A percentile compares a stretch with the other conserved stretches of the same genome.
These are phyloP conservation scores for Withania somnifera DNA, from an alignment of 305 asterid genomes.

Conservation along the genomic window DNA sequence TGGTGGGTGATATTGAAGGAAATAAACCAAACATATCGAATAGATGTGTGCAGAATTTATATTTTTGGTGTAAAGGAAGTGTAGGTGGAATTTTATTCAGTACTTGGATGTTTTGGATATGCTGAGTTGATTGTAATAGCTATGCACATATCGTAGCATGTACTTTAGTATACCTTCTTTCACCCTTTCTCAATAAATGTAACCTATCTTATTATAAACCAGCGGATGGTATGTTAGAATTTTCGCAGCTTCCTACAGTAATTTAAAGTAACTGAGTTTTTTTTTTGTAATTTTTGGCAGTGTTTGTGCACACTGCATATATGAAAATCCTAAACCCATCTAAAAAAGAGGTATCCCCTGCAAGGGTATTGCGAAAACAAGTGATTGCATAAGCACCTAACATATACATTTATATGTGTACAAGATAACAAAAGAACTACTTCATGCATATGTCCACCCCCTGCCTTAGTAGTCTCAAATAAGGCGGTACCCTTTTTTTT, in stretches of 20 bases:
- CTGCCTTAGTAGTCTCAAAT: no score
- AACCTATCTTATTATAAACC: no score
- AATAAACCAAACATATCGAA: neutral
- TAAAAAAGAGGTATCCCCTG: neutral
- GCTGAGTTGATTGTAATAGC: no score
- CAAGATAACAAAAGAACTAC: neutral
- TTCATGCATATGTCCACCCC: neutral
- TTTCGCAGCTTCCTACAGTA: neutral
- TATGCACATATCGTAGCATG: no score
- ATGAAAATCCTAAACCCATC: neutral
- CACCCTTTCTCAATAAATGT: no score
- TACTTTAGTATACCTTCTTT: no score
- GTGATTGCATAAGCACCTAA: neutral
- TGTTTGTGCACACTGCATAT: neutral
- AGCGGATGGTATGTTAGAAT: neutral
- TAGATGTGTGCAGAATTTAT: no score
- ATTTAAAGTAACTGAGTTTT: neutral
- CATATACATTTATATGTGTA: neutral
- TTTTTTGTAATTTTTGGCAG: neutral
- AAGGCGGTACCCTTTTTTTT: no score
- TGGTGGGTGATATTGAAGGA: neutral
- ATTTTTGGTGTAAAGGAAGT: no score
- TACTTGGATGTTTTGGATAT: no score
- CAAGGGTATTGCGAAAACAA: neutral
- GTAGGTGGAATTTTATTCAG: no score